Percentiles rank a stretch among this genome's conserved stretches.
These are phyloP conservation scores for Porodaedalea pini DNA, from an alignment of 1,284 basidiomycete genomes.

Conservation along the genomic window DNA sequence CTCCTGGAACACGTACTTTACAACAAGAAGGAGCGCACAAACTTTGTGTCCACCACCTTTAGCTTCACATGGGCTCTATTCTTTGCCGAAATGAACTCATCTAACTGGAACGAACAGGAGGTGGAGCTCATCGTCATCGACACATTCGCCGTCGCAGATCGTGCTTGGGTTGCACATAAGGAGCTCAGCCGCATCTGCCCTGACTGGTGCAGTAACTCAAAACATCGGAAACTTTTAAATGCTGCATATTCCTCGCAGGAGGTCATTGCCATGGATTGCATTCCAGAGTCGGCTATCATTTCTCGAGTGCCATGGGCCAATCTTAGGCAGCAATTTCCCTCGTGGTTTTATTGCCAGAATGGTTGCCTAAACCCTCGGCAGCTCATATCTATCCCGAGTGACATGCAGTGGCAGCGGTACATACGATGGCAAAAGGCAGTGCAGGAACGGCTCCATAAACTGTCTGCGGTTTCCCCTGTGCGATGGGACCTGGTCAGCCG, in stretches of 20 bases:
- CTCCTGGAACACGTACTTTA: neutral
- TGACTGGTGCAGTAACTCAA: neutral
- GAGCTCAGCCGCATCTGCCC: neutral
- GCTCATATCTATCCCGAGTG: neutral
- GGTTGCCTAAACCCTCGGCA: neutral
- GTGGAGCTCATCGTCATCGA: neutral
- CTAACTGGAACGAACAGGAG: neutral
- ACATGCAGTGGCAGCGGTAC: neutral
- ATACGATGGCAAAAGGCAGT: neutral
- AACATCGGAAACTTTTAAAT: neutral
- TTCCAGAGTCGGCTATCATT: neutral
- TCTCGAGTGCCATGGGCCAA: neutral
- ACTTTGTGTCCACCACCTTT: neutral
- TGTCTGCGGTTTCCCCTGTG: neutral
- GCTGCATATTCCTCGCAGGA: neutral
- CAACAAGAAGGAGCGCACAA: neutral
- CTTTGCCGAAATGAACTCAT: neutral
- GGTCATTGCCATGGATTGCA: neutral
- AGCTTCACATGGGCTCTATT: neutral
- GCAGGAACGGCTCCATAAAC: neutral
- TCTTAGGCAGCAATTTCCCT: neutral
- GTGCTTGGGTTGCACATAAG: neutral
- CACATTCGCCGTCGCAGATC: neutral
- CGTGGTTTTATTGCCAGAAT: neutral
- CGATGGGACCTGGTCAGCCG: neutral